A percentile compares a stretch with the other conserved stretches of the same genome.
phyloP scores from a whole-genome alignment of 1,284 basidiomycete species.

The Pseudozyma tsukubaensis region DNA sequence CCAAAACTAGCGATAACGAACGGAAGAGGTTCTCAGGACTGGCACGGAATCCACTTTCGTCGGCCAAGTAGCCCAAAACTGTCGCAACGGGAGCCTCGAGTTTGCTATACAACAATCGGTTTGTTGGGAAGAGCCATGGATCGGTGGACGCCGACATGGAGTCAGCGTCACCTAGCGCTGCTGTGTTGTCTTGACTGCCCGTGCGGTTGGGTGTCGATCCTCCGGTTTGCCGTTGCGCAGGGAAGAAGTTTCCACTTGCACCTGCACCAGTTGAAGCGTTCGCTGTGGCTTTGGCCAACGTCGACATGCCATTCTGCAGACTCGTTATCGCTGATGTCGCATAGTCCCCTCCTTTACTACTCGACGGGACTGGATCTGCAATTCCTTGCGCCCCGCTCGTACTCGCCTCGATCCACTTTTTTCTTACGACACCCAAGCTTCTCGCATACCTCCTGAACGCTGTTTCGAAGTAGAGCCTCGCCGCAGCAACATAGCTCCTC shows the following conservation, averaged over 20 bases:
- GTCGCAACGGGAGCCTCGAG: constrained; percentile 48
- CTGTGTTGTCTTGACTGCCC: constrained; percentile 8
- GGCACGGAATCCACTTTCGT: constrained; percentile 50
- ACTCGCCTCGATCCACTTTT: constrained; percentile 49
- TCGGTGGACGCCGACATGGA: constrained; percentile 12
- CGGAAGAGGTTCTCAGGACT: constrained; percentile 65
- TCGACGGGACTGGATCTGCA: constrained; percentile 5
- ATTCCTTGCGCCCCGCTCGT: neutral
- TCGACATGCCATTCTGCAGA: constrained; percentile 19
- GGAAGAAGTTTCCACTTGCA: constrained; percentile 1
- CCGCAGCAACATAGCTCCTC: constrained; percentile 83
- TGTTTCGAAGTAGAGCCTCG: constrained; percentile 94
- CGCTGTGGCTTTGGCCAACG: constrained; percentile 2
- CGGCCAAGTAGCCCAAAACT: constrained; percentile 63
- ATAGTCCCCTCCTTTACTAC: neutral
- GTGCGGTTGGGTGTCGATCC: constrained; percentile 5
- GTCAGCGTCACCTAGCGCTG: constrained; percentile 8
- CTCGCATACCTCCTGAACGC: constrained; percentile 90
- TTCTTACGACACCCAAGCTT: constrained; percentile 63
- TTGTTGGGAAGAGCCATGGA: constrained; percentile 44
- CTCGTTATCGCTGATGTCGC: neutral
- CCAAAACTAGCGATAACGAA: constrained; percentile 55
- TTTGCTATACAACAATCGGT: constrained; percentile 44
- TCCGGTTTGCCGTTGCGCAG: neutral
- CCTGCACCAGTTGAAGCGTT: neutral